Percentiles rank a stretch among this genome's conserved stretches.
Conservation (phyloP, 306 rosid genomes). For the Rosa chinensis region DNA sequence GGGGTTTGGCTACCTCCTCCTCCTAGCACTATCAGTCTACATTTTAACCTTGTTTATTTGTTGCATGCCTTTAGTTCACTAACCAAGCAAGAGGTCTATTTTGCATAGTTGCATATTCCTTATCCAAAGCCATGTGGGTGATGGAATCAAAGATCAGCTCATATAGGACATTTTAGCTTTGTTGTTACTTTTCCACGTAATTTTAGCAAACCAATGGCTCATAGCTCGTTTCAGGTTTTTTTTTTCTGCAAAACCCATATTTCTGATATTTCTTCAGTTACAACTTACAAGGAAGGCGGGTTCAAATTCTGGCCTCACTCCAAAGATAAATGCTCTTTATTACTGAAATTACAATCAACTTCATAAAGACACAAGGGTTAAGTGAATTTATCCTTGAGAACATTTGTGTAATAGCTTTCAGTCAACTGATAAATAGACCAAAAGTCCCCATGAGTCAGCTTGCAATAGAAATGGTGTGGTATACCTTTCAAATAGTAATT, state of each 20-base stretch:
- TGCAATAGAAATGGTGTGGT: conserved; percentile 1
- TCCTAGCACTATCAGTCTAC: conserved; percentile 7
- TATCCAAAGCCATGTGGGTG: conserved; percentile 33
- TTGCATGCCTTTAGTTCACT: conserved; percentile 31
- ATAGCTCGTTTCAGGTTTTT: too few relatives aligned
- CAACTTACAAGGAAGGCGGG: background rate
- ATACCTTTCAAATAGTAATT: background rate
- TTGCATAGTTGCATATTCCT: conserved; percentile 25
- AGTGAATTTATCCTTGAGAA: background rate
- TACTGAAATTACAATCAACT: background rate
- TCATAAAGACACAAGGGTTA: background rate
- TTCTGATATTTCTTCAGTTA: background rate
- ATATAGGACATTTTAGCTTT: background rate
- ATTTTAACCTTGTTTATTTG: conserved; percentile 21
- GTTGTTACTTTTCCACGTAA: background rate
- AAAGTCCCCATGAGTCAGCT: background rate
- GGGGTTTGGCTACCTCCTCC: conserved; percentile 22
- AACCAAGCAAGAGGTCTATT: conserved; percentile 26
- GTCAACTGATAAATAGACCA: background rate
- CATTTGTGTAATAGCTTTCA: background rate
- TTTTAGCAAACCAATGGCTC: conserved; percentile 19
- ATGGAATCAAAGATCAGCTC: conserved; percentile 32
- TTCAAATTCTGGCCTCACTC: background rate
- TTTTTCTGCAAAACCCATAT: background rate
- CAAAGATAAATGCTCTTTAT: background rate